These are phyloP conservation scores for Argentina anserina DNA, from an alignment of 306 rosid species.

Conservation along the genomic window DNA sequence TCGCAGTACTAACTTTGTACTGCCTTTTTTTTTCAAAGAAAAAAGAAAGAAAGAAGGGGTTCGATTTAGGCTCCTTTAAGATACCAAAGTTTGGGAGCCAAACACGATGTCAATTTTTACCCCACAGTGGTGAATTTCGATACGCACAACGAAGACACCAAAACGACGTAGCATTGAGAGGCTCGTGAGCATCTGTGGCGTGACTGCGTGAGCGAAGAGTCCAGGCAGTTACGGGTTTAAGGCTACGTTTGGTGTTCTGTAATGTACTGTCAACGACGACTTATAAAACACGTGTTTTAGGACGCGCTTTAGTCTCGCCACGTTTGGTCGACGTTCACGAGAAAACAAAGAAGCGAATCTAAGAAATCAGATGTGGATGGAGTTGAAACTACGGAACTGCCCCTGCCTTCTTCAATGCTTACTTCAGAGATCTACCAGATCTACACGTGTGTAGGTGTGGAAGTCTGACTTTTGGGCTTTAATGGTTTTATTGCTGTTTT, in stretches of 20 bases:
- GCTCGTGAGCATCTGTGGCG: background rate
- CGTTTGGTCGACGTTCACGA: slow-evolving; percentile 7
- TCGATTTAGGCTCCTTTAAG: no score
- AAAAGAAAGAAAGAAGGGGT: no score
- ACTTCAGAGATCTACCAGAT: background rate
- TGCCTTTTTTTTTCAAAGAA: no score
- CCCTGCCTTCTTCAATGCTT: background rate
- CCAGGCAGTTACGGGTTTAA: background rate
- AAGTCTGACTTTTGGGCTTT: no score
- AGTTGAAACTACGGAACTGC: slow-evolving; percentile 1
- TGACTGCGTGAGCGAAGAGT: background rate
- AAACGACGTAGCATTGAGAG: background rate
- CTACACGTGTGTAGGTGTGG: background rate
- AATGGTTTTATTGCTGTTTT: no score
- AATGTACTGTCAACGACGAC: no score
- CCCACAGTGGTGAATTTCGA: background rate
- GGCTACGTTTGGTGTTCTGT: background rate
- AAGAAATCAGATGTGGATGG: background rate
- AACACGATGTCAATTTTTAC: background rate
- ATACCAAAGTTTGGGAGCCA: background rate
- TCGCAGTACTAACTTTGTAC: no score
- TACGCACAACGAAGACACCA: background rate
- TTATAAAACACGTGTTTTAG: background rate
- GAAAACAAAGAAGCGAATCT: background rate
- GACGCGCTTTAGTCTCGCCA: background rate